Base-by-base conservation (phyloP, 2,329 filamentous ascomycete species). In the Fusarium solani-melongenae region DNA sequence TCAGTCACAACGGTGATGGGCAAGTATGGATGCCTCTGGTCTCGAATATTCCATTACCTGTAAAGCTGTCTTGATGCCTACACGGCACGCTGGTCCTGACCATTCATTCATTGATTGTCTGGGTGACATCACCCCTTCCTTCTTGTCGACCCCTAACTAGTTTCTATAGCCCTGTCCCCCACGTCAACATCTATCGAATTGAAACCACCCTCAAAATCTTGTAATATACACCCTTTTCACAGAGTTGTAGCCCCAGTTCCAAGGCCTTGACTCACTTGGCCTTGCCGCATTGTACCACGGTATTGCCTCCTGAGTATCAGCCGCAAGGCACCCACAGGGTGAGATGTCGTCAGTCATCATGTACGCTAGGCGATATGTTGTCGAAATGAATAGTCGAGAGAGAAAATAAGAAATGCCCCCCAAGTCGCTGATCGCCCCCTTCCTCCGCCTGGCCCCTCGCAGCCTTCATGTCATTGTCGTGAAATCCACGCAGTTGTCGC, bases 41-140 rank as follows among this genome's bases (percentile, higher is more conserved):
- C 69, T 71, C 57, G 66, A 69, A 69, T 69, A 65, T 73, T 76
- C 63, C 76, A 76, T 76, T 73, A 69, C 66, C 63, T 71, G 69
- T 70, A 78, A 64, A 58, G 64, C 59, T 73, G 67, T 73, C 62
- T 70, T 58, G 69, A 65, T 69, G 76, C 74, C 73, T 73, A 60
- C 57, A 64, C 63, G 67, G 69, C 76, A 69, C 62, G 38, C 49
- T 62, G 62, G 58, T 64, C 49, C 62, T 64, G 56, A 56, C 66
- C 27, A 61, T 72, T 56, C 27, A 61, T 72, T 56, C 12, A 17
- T 49, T 29, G 44, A 29, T 34, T 33, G 60, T 65, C 66, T 51
- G 59, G 60, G 59, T 72, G 66, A 53, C 63, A 66, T 53, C 36
- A 64, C 66, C 59, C 64, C 55, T 11, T 49, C 24, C 24, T 49